These are phyloP conservation scores for Neopestalotiopsis rosae DNA, from an alignment of 2,329 filamentous ascomycete species.

Conservation along the genomic window DNA sequence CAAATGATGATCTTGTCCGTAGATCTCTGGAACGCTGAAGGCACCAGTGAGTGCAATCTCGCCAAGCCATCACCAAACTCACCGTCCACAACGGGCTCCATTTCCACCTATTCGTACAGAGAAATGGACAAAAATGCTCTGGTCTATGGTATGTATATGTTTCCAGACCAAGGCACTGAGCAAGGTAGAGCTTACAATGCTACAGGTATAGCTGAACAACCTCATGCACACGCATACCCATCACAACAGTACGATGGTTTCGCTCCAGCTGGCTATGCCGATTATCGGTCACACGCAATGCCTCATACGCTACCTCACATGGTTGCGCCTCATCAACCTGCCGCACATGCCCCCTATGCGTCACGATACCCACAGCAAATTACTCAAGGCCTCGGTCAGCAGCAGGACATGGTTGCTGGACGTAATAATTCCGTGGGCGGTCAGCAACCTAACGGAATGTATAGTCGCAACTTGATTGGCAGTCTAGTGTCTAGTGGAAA, in stretches of 20 bases:
- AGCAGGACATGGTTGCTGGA: background rate
- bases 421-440: background rate
- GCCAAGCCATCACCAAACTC: conserved; percentile 67
- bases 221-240: background rate
- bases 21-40: conserved; percentile 71
- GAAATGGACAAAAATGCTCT: conserved; percentile 31
- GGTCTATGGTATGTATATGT: background rate
- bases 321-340: conserved; percentile 30
- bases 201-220: background rate
- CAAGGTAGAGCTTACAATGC: conserved; percentile 7
- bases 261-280: background rate
- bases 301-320: conserved; percentile 24
- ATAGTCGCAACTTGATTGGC: conserved; percentile 92
- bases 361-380: conserved; percentile 26
- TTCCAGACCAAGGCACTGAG: background rate
- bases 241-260: conserved; percentile 5
- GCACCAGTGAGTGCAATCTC: conserved; percentile 69
- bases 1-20: conserved; percentile 54
- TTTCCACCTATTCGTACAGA: conserved; percentile 76
- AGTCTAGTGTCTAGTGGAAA: conserved; percentile 90
- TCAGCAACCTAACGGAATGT: conserved; percentile 75
- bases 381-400: background rate
- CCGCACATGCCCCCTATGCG: conserved; percentile 37
- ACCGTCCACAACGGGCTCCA: conserved; percentile 79
- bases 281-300: background rate